Base-by-base conservation (phyloP, 768 basidiomycete species). In the Rubroboletus satanas region DNA sequence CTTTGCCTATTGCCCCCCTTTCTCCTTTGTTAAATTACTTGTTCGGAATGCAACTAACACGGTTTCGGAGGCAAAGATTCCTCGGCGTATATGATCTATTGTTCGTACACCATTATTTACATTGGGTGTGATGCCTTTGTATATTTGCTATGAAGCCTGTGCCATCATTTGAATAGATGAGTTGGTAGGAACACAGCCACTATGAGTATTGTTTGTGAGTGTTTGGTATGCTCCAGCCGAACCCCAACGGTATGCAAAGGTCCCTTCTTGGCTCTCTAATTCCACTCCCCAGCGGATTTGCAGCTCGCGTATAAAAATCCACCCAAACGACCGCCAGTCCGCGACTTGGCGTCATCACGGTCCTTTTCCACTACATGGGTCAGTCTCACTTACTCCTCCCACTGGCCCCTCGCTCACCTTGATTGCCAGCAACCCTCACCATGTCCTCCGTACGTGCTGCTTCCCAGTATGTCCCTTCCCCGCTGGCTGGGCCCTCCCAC, bases 401-500 rank as follows among this genome's bases (percentile, higher is more conserved):
- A 4, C 42, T 37, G 14, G 7, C 49, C 28, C 23, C 18, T 33
- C 15, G 44, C 55, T 4, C 18, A 2, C 17, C 14, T 18, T 32
- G 26, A 46, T 23, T 36, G 11, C 23, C 56, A 77, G 77, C 78
- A 35, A 70, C 77, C 47, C 69, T 83, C 62, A 63, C 79, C 33
- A 71, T 80, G 62, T 74, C 81, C 41, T 33, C 68, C 7, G 31
- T 72, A 39, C 63, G 65, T 39, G 54, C 62, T 9, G 56, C 67
- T 0, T 39, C 68, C 10, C 81, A 83, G 42, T 64, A 75, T 58
- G 75, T 84, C 45, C 80, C 87, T 5, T 88, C 87, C 6, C 85
- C 88, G 0, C 79, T 87, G 53, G 84, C 85, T 55, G 74, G 68
- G 56, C 61, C 77, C 9, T 59, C 74, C 49, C 68, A 69, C 52